These are phyloP conservation scores for Phytophthora boehmeriae DNA, from an alignment of 352 stramenopile genomes.

Conservation along the genomic window DNA sequence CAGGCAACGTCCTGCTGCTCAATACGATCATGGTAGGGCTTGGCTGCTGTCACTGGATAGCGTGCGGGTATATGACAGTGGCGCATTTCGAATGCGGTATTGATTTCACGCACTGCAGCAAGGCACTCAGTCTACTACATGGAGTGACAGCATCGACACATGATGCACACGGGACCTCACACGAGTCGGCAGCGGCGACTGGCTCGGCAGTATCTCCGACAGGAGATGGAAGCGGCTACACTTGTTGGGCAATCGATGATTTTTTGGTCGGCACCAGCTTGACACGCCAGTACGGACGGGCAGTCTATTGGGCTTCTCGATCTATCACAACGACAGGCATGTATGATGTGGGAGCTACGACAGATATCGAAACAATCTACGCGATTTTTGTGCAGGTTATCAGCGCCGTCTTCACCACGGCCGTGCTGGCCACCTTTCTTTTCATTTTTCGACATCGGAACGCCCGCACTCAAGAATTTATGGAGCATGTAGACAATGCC, in stretches of 20 bases:
- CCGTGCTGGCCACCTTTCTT: slow-evolving; percentile 69
- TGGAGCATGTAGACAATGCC: slow-evolving; percentile 67
- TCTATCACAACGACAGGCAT: slow-evolving; percentile 65
- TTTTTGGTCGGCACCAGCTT: slow-evolving; percentile 52
- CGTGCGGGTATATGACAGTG: slow-evolving; percentile 70
- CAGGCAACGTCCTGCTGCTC: slow-evolving; percentile 56
- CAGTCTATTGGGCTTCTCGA: slow-evolving; percentile 64
- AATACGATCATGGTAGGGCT: slow-evolving; percentile 55
- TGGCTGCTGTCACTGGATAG: slow-evolving; percentile 57
- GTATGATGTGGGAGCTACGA: slow-evolving; percentile 62
- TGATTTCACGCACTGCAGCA: slow-evolving; percentile 53
- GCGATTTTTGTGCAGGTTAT: slow-evolving; percentile 64
- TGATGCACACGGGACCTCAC: slow-evolving; percentile 12
- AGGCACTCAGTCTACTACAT: slow-evolving; percentile 24
- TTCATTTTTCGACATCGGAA: slow-evolving; percentile 77
- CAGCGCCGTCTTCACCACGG: slow-evolving; percentile 69
- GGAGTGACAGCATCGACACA: slow-evolving; percentile 15
- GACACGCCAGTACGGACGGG: slow-evolving; percentile 55
- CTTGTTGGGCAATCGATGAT: slow-evolving; percentile 77
- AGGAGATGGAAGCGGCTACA: slow-evolving; percentile 32
- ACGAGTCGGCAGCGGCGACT: too few relatives aligned
- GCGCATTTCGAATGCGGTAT: slow-evolving; percentile 74
- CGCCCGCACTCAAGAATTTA: slow-evolving; percentile 63
- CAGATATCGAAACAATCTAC: slow-evolving; percentile 59
- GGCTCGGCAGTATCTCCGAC: slow-evolving; percentile 17